Conservation (phyloP, 805 yeast genomes). For the Lachancea fermentati region DNA sequence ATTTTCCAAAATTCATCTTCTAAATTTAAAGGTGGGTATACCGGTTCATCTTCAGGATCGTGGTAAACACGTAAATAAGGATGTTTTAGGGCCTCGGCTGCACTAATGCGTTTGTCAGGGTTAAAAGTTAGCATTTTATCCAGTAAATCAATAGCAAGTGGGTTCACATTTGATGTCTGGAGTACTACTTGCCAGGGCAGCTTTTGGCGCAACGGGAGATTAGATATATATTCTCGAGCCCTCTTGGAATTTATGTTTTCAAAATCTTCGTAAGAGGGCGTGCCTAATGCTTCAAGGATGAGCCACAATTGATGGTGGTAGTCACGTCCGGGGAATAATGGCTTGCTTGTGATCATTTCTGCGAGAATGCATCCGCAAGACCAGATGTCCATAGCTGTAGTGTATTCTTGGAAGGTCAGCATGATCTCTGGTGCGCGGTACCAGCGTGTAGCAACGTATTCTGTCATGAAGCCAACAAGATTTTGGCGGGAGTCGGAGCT, state of each 20-base stretch:
- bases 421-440: conserved; percentile 81
- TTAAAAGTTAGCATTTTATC: conserved; percentile 68
- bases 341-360: conserved; percentile 56
- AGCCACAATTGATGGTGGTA: conserved; percentile 62
- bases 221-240: conserved; percentile 70
- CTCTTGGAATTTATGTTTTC: conserved; percentile 66
- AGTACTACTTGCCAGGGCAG: conserved; percentile 38
- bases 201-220: conserved; percentile 56
- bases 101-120: conserved; percentile 69
- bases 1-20: conserved; percentile 39
- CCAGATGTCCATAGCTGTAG: conserved; percentile 77
- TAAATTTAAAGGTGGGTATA: conserved; percentile 31
- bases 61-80: conserved; percentile 66
- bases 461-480: conserved; percentile 56
- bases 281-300: conserved; percentile 64
- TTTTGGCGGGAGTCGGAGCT: conserved; percentile 39
- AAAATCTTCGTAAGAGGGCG: conserved; percentile 70
- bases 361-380: conserved; percentile 75
- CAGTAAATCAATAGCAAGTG: conserved; percentile 52
- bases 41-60: conserved; percentile 68
- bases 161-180: conserved; percentile 31
- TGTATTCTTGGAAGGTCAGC: conserved; percentile 65
- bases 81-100: conserved; percentile 66
- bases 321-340: conserved; percentile 72
- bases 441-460: conserved; percentile 83